Conservation (phyloP, 2,329 filamentous ascomycete species). For the Exserohilum turcica region DNA sequence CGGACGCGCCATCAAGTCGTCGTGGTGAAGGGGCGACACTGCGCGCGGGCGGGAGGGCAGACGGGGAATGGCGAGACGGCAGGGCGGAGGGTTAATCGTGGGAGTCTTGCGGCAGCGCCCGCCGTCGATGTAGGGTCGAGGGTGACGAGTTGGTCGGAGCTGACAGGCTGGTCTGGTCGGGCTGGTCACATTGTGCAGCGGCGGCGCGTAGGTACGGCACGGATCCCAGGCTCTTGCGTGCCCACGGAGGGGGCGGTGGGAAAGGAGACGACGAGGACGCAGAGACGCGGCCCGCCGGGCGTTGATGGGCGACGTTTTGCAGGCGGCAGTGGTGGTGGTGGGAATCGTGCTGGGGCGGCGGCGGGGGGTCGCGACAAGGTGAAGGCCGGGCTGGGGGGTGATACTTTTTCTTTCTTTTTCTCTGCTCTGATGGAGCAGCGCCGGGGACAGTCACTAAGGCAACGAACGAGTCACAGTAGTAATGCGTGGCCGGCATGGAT, state of each 20-base stretch:
- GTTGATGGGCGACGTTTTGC: slow-evolving; percentile 2
- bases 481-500: no score
- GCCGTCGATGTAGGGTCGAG: background rate
- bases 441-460: slow-evolving; percentile 10
- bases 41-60: slow-evolving; percentile 2
- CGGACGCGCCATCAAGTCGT: slow-evolving; percentile 29
- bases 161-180: slow-evolving; percentile 9
- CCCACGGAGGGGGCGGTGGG: slow-evolving; percentile 7
- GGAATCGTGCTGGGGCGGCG: background rate
- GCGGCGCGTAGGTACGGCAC: slow-evolving; percentile 15
- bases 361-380: background rate
- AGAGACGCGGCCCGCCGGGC: background rate
- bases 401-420: background rate
- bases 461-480: background rate
- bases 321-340: no score
- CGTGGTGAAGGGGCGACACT: background rate
- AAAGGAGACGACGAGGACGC: slow-evolving; percentile 2
- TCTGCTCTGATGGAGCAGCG: no score
- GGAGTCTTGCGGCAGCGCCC: background rate
- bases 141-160: slow-evolving; percentile 10
- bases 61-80: slow-evolving; percentile 2
- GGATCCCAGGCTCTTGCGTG: slow-evolving; percentile 17
- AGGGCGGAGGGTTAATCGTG: background rate
- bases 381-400: background rate
- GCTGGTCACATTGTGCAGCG: slow-evolving; percentile 14